Percentiles rank a stretch among this genome's conserved stretches.
phyloP scores from a whole-genome alignment of 1,284 basidiomycete species.

The Ceratobasidium sp. region DNA sequence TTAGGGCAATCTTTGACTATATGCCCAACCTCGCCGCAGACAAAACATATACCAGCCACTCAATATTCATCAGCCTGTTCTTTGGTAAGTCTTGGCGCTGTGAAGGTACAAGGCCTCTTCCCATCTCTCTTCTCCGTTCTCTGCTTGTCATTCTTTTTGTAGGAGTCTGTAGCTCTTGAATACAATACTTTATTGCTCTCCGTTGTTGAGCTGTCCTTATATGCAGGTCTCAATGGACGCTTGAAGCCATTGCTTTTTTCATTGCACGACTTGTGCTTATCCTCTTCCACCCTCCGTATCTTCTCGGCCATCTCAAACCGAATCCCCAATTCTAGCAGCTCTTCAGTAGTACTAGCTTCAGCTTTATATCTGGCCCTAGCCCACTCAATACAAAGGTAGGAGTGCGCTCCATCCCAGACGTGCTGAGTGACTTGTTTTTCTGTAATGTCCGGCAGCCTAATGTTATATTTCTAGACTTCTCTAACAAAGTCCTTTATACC shows the following conservation, averaged over 20 bases:
- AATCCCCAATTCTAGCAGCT: slow-evolving; percentile 31
- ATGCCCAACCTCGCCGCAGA: slow-evolving; percentile 27
- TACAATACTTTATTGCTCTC: background rate
- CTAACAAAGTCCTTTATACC: slow-evolving; percentile 48
- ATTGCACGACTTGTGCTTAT: background rate
- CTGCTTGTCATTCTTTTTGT: no score
- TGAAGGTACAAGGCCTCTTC: no score
- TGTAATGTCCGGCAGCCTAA: background rate
- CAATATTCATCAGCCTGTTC: slow-evolving; percentile 24
- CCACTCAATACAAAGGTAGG: slow-evolving; percentile 40
- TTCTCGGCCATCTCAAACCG: slow-evolving; percentile 41
- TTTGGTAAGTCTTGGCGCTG: background rate
- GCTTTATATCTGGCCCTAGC: slow-evolving; percentile 19
- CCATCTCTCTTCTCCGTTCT: no score
- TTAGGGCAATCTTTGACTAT: slow-evolving; percentile 29
- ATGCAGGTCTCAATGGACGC: background rate
- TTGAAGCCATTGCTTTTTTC: background rate
- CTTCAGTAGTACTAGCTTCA: slow-evolving; percentile 27
- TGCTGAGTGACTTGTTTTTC: background rate
- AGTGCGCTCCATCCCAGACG: slow-evolving; percentile 41
- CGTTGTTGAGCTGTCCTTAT: background rate
- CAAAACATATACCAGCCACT: slow-evolving; percentile 36
- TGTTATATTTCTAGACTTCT: slow-evolving; percentile 7
- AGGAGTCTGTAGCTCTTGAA: background rate
- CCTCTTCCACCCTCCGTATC: slow-evolving; percentile 9